These are phyloP conservation scores for Ilyonectria destructans DNA, from an alignment of 2,329 filamentous ascomycete species.

Conservation along the genomic window DNA sequence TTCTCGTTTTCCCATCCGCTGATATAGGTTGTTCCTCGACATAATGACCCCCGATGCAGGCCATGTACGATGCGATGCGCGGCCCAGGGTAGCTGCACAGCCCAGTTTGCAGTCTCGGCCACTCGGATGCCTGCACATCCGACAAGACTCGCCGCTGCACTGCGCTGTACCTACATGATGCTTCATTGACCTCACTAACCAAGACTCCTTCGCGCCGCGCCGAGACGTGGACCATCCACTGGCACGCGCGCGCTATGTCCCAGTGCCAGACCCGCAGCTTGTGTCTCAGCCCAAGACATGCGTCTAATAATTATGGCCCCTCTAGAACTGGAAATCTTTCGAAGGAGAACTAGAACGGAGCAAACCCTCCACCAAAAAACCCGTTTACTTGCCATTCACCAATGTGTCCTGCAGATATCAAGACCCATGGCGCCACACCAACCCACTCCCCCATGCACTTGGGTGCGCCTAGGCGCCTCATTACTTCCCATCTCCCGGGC, in stretches of 20 bases:
- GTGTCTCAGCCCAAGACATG: slow-evolving; percentile 42
- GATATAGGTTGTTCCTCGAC: slow-evolving; percentile 1
- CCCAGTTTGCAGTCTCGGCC: slow-evolving; percentile 20
- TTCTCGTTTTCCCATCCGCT: background rate
- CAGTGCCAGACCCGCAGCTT: slow-evolving; percentile 18
- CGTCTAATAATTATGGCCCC: slow-evolving; percentile 15
- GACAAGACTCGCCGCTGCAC: slow-evolving; percentile 9
- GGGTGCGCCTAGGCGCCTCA: background rate
- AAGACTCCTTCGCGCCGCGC: slow-evolving; percentile 12
- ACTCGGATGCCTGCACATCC: slow-evolving; percentile 28
- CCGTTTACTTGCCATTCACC: slow-evolving; percentile 6
- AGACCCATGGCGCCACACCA: slow-evolving; percentile 16
- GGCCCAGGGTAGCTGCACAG: slow-evolving; percentile 13
- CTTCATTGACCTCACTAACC: background rate
- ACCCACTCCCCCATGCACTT: slow-evolving; percentile 9
- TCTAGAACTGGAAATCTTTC: slow-evolving; percentile 1
- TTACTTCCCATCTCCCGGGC: slow-evolving; percentile 6
- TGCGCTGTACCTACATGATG: background rate
- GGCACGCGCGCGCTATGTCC: slow-evolving; percentile 16
- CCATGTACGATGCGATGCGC: slow-evolving; percentile 19
- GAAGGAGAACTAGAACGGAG: slow-evolving; percentile 4
- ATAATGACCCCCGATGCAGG: slow-evolving; percentile 13
- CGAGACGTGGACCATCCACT: slow-evolving; percentile 14
- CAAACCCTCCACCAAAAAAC: background rate
- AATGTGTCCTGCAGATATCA: slow-evolving; percentile 9